phyloP scores from a whole-genome alignment of 176 grass and related monocot genomes.

The Oryza meridionalis region DNA sequence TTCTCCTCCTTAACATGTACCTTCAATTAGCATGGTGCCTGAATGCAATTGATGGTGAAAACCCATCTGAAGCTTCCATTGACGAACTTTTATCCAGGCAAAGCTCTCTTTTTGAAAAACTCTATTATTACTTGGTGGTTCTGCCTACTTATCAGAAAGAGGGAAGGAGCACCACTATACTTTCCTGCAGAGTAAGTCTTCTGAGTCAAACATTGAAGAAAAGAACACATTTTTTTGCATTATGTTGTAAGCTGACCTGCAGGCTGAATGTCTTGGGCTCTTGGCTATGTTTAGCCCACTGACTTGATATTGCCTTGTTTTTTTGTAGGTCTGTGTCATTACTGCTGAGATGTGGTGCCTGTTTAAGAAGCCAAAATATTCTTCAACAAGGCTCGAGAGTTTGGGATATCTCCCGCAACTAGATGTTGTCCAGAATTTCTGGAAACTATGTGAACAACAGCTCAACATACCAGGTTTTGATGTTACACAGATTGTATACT shows the following conservation, averaged over 20 bases:
- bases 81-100: slow-evolving; percentile 71
- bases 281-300: slow-evolving; percentile 8
- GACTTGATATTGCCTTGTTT: slow-evolving; percentile 25
- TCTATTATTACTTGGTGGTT: slow-evolving; percentile 71
- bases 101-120: slow-evolving; percentile 72
- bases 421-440: slow-evolving; percentile 83
- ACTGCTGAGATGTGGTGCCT: slow-evolving; percentile 94
- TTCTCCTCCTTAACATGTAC: slow-evolving; percentile 95
- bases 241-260: background rate
- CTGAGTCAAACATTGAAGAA: slow-evolving; percentile 9
- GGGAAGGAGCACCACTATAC: slow-evolving; percentile 71
- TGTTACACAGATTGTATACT: background rate
- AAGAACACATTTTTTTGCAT: slow-evolving; percentile 12
- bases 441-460: slow-evolving; percentile 87
- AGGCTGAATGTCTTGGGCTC: background rate
- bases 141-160: slow-evolving; percentile 75
- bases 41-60: slow-evolving; percentile 71
- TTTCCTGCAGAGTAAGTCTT: slow-evolving; percentile 87
- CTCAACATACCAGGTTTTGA: slow-evolving; percentile 81
- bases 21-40: slow-evolving; percentile 92
- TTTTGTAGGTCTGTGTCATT: slow-evolving; percentile 80
- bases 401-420: slow-evolving; percentile 78
- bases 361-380: slow-evolving; percentile 90
- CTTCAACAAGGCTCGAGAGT: slow-evolving; percentile 76
- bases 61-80: slow-evolving; percentile 70